Evolutionary conservation across 169 alveolate species (phyloP).

Genomic region (Sarcocystis neurona): DNA sequence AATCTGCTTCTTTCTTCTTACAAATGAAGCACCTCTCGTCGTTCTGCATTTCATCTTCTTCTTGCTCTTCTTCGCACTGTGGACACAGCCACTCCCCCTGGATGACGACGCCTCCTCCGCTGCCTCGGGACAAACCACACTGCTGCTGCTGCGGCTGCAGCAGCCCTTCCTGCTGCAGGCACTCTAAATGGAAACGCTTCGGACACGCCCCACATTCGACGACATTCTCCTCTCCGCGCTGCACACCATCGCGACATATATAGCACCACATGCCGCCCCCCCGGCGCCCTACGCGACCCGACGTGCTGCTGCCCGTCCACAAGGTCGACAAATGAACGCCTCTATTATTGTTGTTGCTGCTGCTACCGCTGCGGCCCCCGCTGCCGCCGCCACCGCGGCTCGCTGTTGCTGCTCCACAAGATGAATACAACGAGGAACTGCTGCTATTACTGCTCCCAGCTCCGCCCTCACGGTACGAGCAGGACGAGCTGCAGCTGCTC

Average conservation of each 20-base stretch:
- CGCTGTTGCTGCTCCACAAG: background rate
- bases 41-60: constrained; percentile 54
- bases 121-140: too few relatives aligned
- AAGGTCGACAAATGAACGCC: too few relatives aligned
- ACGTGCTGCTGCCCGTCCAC: background rate
- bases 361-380: constrained; percentile 13
- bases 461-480: background rate
- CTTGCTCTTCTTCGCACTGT: constrained; percentile 55
- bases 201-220: constrained; percentile 58
- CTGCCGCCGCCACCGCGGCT: constrained; percentile 14
- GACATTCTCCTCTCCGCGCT: constrained; percentile 25
- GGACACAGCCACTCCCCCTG: constrained; percentile 55
- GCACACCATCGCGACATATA: constrained; percentile 43
- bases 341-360: constrained; percentile 14
- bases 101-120: constrained; percentile 4
- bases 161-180: constrained; percentile 55
- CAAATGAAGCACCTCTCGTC: constrained; percentile 57
- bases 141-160: too few relatives aligned
- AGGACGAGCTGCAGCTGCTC: constrained; percentile 22
- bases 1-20: constrained; percentile 45
- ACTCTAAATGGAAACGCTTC: constrained; percentile 44
- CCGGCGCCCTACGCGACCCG: constrained; percentile 12
- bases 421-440: background rate
- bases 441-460: background rate
- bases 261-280: constrained; percentile 55